Evolutionary conservation across 768 basidiomycete species (phyloP).

Genomic region (Pisolithus albus): DNA sequence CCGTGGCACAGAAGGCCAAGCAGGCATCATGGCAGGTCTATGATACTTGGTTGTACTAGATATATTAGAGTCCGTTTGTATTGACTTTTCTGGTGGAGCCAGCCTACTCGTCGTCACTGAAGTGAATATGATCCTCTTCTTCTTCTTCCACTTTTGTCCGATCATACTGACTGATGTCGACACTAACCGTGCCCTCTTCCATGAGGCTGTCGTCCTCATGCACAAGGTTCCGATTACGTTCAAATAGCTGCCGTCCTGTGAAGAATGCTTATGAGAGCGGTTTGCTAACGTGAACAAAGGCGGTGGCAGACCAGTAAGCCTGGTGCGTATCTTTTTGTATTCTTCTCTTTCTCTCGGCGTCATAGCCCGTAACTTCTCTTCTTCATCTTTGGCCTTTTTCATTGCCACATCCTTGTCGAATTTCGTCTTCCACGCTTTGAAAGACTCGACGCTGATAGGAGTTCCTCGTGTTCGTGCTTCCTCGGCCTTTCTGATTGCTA

Average conservation of each 20-base stretch:
- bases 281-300: neutral
- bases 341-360: slow-evolving; percentile 84
- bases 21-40: slow-evolving; percentile 55
- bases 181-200: slow-evolving; percentile 82
- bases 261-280: slow-evolving; percentile 3
- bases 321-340: slow-evolving; percentile 51
- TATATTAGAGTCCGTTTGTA: slow-evolving; percentile 4
- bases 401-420: slow-evolving; percentile 65
- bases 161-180: slow-evolving; percentile 87
- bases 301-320: slow-evolving; percentile 57
- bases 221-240: slow-evolving; percentile 64
- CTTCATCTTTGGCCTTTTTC: slow-evolving; percentile 65
- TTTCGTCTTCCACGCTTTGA: slow-evolving; percentile 70
- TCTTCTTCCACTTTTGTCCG: slow-evolving; percentile 44
- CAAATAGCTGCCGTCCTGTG: slow-evolving; percentile 90
- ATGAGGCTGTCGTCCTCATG: slow-evolving; percentile 69
- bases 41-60: slow-evolving; percentile 25
- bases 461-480: slow-evolving; percentile 86
- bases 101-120: slow-evolving; percentile 81
- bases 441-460: slow-evolving; percentile 78
- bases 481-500: slow-evolving; percentile 53
- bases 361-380: slow-evolving; percentile 64
- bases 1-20: slow-evolving; percentile 46
- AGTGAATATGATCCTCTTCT: slow-evolving; percentile 52
- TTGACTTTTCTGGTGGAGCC: neutral